These are phyloP conservation scores for Cutaneotrichosporon cyanovorans DNA, from an alignment of 1,284 basidiomycete genomes.

Conservation along the genomic window DNA sequence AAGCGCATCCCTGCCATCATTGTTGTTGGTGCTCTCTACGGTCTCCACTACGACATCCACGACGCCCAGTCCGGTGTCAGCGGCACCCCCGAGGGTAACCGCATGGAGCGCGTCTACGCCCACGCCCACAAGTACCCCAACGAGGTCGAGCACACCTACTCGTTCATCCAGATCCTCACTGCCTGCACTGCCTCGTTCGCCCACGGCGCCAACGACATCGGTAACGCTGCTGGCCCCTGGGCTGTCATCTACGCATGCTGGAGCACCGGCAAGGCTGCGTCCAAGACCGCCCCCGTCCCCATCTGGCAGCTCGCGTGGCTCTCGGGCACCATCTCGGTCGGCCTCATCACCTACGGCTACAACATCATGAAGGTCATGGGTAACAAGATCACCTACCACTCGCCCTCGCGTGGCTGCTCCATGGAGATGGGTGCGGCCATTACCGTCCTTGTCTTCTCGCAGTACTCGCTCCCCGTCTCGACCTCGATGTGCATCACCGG, in stretches of 20 bases:
- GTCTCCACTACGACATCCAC: conserved; percentile 43
- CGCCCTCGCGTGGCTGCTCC: conserved; percentile 47
- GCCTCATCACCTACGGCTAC: conserved; percentile 47
- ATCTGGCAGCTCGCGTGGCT: conserved; percentile 47
- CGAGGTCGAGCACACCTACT: conserved; percentile 48
- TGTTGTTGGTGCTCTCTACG: conserved; percentile 25
- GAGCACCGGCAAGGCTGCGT: conserved; percentile 35
- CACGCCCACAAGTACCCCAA: conserved; percentile 45
- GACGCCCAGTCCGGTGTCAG: conserved; percentile 39
- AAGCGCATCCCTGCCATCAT: conserved; percentile 31
- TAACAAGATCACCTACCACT: conserved; percentile 48
- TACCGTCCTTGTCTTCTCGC: conserved; percentile 47
- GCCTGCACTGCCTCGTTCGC: conserved; percentile 50
- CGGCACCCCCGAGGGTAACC: conserved; percentile 41
- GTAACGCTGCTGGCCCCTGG: conserved; percentile 48
- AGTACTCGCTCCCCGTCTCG: conserved; percentile 45
- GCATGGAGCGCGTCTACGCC: conserved; percentile 30
- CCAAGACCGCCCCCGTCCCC: conserved; percentile 42
- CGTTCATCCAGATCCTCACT: conserved; percentile 49
- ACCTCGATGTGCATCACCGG: conserved; percentile 50
- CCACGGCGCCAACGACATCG: conserved; percentile 45
- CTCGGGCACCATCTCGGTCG: conserved; percentile 43
- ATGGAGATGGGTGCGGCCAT: conserved; percentile 50
- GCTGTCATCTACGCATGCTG: conserved; percentile 45
- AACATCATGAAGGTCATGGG: conserved; percentile 47